Evolutionary conservation across 345 rosid species (phyloP), one percentile per base, ranked within the genome.

Genomic region (Melaleuca alternifolia): DNA sequence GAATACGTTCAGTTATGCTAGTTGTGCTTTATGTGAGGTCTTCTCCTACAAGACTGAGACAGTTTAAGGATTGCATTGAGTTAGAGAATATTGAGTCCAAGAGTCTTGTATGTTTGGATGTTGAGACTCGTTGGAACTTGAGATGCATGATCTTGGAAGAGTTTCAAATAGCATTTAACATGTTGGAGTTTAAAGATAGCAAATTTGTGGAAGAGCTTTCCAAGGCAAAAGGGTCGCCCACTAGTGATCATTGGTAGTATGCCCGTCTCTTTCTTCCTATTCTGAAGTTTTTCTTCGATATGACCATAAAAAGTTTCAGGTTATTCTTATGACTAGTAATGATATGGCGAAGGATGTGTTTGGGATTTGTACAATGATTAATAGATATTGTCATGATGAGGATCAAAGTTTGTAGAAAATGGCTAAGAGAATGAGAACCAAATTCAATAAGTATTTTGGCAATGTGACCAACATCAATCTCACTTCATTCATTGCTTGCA

Each of bases 381-480:
- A 83, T 21, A 2, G 15, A 6, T 21, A 83, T 51, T 83, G 61
- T 83, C 24, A 12, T 50, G 5, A 24, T 61, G 28, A 20, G 9
- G 83, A 83, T 7, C 5, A 4, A 15, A 53, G 30, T 3, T 51
- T 84, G 13, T 7, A 21, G 2, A 26, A 3, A 11, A 86, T 86
- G 85, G 62, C 86, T 26, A 21, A 21, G 30, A 53, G 62, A 7
- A 85, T 83, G 84, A 83, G 82, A 51, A 41, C 41, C 41, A 41
- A 41, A 28, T 51, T 26, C 44, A 75, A 85, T 9, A 88, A 88
- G 21, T 88, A 88, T 79, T 84, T 84, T 82, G 85, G 87, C 7
- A 54, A 54, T 51, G 11, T 59, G 1, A 37, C 75, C 7, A 61
- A 57, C 41, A 54, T 76, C 18, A 86, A 84, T 59, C 7, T 77